Base-by-base conservation (phyloP, 139 green algal species). In the Ostreobium quekettii region DNA sequence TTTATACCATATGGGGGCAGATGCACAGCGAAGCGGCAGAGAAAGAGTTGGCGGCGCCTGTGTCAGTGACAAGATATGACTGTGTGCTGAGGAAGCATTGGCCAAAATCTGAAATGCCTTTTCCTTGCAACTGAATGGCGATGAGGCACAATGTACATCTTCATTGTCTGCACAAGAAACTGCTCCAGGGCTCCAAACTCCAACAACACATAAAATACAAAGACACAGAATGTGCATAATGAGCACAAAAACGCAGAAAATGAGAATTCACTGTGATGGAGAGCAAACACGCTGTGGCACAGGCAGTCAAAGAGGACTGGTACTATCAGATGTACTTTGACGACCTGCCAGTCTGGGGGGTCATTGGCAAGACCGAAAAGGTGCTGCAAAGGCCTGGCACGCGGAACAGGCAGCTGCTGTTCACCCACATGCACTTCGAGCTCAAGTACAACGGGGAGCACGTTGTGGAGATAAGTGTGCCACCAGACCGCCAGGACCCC, bases 331-430 rank as follows among this genome's bases (percentile, higher is more conserved):
- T 96, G 83, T 90, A 90, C 67, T 91, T 88, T 49, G 89, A 96
- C 67, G 87, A 96, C 66, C 80, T 99, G 62, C 93, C 93, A 2
- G 89, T 98, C 31, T 98, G 92, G 92, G 93, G 89, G 24, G 95
- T 95, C 77, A 86, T 96, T 30, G 90, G 87, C 64, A 87, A 87
- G 71, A 76, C 85, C 60, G 75, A 86, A 61, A 77, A 32, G 36
- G 30, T 6, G 15, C 36, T 15, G 6, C 35, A 49, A 1, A 22
- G 11, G 60, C 36, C 39, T 47, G 28, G 46, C 57, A 33, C 62
- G 19, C 39, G 26, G 42, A 66, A 28, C 66, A 65, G 32, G 7
- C 15, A 62, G n/a, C 85, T 71, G 48, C 69, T 96, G 0, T 96
- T 93, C 80, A 94, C 87, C 1, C 88, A 95, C 82, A 85, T 92